Percentiles rank a stretch among this genome's conserved stretches.
These are phyloP conservation scores for Anthoceros angustus DNA, from an alignment of 225 moss, liverwort and hornwort species.

Conservation along the genomic window DNA sequence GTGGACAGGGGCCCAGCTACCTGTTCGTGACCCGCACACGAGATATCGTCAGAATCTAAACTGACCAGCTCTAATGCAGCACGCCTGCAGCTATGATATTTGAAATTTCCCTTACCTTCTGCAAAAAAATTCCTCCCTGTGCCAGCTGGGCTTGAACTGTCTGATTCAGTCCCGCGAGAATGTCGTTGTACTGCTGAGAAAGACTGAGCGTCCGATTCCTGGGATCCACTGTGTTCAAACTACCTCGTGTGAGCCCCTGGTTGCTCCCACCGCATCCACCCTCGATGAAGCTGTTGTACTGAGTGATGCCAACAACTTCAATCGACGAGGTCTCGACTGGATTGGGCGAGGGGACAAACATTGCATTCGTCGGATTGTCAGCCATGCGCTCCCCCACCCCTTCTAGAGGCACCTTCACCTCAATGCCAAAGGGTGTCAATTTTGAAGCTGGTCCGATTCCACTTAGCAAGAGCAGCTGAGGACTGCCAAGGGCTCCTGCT, in stretches of 20 bases:
- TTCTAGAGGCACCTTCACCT: constrained; percentile 32
- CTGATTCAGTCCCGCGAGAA: constrained; percentile 17
- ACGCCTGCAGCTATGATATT: not conserved
- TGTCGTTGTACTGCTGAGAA: constrained; percentile 21
- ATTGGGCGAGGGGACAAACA: constrained; percentile 41
- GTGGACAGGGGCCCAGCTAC: constrained; percentile 38
- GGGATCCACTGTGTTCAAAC: constrained; percentile 38
- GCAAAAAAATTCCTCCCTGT: constrained; percentile 47
- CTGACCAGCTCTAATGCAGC: too few relatives aligned
- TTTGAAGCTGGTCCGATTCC: constrained; percentile 44
- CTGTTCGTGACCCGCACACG: not conserved
- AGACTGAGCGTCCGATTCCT: constrained; percentile 28
- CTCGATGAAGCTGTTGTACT: constrained; percentile 50
- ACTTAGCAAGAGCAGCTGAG: constrained; percentile 61
- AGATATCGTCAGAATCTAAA: not conserved
- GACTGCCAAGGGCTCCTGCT: constrained; percentile 61
- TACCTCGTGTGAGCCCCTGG: constrained; percentile 23
- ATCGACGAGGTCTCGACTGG: constrained; percentile 47
- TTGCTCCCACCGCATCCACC: constrained; percentile 29
- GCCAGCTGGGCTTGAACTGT: constrained; percentile 14
- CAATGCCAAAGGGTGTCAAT: constrained; percentile 30
- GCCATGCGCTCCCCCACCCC: constrained; percentile 47
- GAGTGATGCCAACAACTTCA: constrained; percentile 37
- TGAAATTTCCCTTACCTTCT: constrained; percentile 16
- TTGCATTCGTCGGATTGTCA: constrained; percentile 50